Percentiles rank a stretch among this genome's conserved stretches.
Conservation (phyloP, 2,329 filamentous ascomycete species). For the Verticillium nubilum region DNA sequence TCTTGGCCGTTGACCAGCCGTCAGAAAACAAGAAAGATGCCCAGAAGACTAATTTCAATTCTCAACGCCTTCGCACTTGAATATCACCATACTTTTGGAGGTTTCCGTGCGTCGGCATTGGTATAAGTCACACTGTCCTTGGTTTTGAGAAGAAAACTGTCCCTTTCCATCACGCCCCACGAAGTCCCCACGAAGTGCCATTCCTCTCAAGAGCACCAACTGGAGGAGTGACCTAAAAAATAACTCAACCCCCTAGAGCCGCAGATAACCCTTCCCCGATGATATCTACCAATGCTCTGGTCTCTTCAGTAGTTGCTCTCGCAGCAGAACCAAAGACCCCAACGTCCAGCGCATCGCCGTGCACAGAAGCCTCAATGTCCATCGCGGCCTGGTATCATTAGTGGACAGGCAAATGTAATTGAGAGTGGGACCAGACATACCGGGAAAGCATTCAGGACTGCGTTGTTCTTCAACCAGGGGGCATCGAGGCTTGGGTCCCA, state of each 20-base stretch:
- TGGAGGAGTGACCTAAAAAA: neutral
- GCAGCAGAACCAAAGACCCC: slow-evolving; percentile 29
- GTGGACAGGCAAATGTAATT: neutral
- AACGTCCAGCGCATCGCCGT: slow-evolving; percentile 25
- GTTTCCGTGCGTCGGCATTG: too few species aligned
- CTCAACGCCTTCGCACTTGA: too few species aligned
- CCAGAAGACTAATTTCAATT: too few species aligned
- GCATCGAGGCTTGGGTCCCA: slow-evolving; percentile 6
- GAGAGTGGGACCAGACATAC: slow-evolving; percentile 16
- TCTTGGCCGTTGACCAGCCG: too few species aligned
- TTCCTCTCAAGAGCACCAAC: too few species aligned
- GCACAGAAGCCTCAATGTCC: slow-evolving; percentile 33
- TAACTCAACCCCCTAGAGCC: neutral
- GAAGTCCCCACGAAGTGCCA: too few species aligned
- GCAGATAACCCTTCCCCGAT: too few species aligned
- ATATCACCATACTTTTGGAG: too few species aligned
- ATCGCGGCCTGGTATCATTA: slow-evolving; percentile 25
- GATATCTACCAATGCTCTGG: neutral
- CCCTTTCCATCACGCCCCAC: too few species aligned
- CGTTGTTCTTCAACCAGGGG: slow-evolving; percentile 16
- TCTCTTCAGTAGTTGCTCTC: slow-evolving; percentile 1
- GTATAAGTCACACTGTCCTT: too few species aligned
- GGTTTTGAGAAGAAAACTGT: too few species aligned
- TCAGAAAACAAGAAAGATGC: too few species aligned
- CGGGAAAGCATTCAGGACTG: slow-evolving; percentile 21